Base-by-base conservation (phyloP, 352 stramenopile genomes). In the Pythium catenulatum region DNA sequence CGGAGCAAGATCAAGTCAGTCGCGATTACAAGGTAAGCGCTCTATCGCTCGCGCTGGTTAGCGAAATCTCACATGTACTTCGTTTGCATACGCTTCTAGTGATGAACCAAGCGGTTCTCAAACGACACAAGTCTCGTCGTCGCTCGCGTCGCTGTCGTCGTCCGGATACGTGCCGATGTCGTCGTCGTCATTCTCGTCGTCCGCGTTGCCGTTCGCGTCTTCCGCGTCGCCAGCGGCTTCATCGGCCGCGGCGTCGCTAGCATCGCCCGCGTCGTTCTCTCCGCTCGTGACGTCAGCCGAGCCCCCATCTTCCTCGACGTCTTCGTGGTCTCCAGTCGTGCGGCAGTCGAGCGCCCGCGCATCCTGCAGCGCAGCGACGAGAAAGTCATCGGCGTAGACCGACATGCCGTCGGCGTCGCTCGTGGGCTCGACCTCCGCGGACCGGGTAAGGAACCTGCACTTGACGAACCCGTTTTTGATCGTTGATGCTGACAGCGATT, bases 391-490 rank as follows among this genome's bases (percentile, higher is more conserved):
- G n/a, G n/a, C n/a, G n/a, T n/a, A n/a, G n/a, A n/a, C n/a, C n/a
- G n/a, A n/a, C n/a, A n/a, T n/a, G n/a, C n/a, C 56, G 21, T 68
- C 15, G 56, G 6, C 56, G n/a, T 68, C 56, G 23, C 23, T 25
- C 9, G 25, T 7, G 19, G 50, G 21, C 9, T 59, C 50, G 50
- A 32, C 50, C n/a, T n/a, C n/a, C n/a, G n/a, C n/a, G n/a, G n/a
- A n/a, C n/a, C n/a, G n/a, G n/a, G 23, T 70, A 27, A 70, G 61
- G 6, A 73, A 36, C 19, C 39, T 41, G 39, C 63, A 73, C 37
- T 73, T 73, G 21, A 73, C 63, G 27, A 66, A 79, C 2, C 70
- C 70, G 25, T 79, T 79, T 15, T 4, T 17, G 34, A 79, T 79
- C 23, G 70, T 69, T 14, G 27, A 41, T 37, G 19, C 23, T 32